Evolutionary conservation across 495 filamentous ascomycete species (phyloP).

Genomic region (Aspergillus indologenus): DNA sequence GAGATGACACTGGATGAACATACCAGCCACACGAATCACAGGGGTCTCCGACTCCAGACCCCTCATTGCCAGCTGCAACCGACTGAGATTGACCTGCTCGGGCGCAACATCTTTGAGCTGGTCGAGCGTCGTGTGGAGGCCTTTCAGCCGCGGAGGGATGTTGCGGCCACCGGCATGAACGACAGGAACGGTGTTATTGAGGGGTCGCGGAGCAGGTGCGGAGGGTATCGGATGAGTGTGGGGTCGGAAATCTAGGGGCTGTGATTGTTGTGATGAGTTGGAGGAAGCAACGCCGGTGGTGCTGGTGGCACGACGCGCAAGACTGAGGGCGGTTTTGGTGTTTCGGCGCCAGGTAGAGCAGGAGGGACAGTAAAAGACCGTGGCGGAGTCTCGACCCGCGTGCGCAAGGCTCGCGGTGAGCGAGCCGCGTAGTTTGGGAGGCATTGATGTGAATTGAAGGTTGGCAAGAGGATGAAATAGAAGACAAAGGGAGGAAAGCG

Average conservation of each 20-base stretch:
- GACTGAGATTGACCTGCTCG: constrained; percentile 67
- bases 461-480: constrained; percentile 10
- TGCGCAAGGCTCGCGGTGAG: constrained; percentile 37
- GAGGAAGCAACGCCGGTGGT: background rate
- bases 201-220: background rate
- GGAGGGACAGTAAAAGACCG: constrained; percentile 39
- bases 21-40: constrained; percentile 70
- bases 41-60: constrained; percentile 68
- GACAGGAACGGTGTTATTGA: constrained; percentile 21
- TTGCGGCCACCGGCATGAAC: constrained; percentile 24
- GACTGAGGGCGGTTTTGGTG: constrained; percentile 18
- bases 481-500: constrained; percentile 8
- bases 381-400: constrained; percentile 16
- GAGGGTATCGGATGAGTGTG: constrained; percentile 1
- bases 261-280: constrained; percentile 6
- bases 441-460: constrained; percentile 43
- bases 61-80: constrained; percentile 74
- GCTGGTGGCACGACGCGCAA: constrained; percentile 24
- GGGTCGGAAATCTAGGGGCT: background rate
- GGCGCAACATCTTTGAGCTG: constrained; percentile 60
- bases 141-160: constrained; percentile 38
- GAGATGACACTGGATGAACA: constrained; percentile 15
- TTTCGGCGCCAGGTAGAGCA: constrained; percentile 36
- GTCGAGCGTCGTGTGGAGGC: constrained; percentile 60
- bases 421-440: constrained; percentile 40